Base-by-base conservation (phyloP, 106 monocot species). In the Dendrobium huoshanense region DNA sequence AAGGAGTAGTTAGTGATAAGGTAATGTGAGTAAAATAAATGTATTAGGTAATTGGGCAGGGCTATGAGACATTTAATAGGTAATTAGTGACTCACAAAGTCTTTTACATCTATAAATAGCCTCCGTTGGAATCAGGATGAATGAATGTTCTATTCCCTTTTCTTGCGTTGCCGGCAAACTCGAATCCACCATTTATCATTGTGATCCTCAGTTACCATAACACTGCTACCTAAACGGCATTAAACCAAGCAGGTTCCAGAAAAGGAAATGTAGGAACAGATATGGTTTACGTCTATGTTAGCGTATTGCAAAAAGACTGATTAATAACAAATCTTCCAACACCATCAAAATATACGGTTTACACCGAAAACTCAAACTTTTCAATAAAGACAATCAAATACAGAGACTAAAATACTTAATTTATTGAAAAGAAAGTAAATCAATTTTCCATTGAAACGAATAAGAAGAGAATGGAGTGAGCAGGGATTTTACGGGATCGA, bases 401-500 rank as follows among this genome's bases (percentile, higher is more conserved):
- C 0, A 31, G 4, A 70, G 15, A 70, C 3, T 20, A 70, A 31
- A 31, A 33, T 31, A 11, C 15, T 70, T 13, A 0, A 70, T 31
- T 70, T 0, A 25, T 65, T 61, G 22, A 8, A 70, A 27, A 70
- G 33, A 70, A 37, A 27, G n/a, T 25, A 25, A 31, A 37, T 27
- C 27, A 37, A 70, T 15, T 27, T 9, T 33, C 27, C 70, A 70
- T 70, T 27, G 70, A 37, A 31, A 70, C 70, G 11, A 70, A 16
- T 37, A 70, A 70, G 15, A 70, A 33, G 19, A 20, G 37, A 31
- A 70, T 37, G 27, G 42, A 74, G 64, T 24, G 56, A 59, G 37
- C 33, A 16, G 7, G 56, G 20, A 0, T 41, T 79, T 42, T 31
- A 91, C 88, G 4, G 96, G 96, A 56, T 93, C 96, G 72, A 96